Percentiles rank a stretch among this genome's conserved stretches.
Conservation (phyloP, 2,329 filamentous ascomycete species). For the Fusarium nematophilum region DNA sequence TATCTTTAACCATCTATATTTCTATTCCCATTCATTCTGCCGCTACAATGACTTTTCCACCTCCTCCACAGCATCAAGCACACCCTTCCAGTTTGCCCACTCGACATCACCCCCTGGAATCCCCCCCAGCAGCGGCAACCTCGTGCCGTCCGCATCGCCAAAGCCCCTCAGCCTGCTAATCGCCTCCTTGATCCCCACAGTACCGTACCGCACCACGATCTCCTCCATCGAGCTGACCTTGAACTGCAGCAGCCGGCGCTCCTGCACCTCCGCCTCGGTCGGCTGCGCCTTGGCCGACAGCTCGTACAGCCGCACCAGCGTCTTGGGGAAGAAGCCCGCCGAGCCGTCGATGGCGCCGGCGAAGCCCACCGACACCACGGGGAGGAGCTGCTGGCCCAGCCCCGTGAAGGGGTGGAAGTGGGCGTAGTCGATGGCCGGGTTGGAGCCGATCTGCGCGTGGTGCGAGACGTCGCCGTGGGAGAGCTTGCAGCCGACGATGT, state of each 20-base stretch:
- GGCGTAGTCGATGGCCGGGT: conserved; percentile 67
- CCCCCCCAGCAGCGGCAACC: conserved; percentile 68
- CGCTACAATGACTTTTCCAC: conserved; percentile 50
- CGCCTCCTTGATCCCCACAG: conserved; percentile 74
- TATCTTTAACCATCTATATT: too few relatives aligned
- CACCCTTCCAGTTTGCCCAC: conserved; percentile 65
- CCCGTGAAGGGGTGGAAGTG: conserved; percentile 73
- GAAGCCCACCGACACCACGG: conserved; percentile 67
- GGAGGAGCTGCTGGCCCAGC: conserved; percentile 73
- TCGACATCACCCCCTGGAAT: conserved; percentile 67
- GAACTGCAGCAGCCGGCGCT: conserved; percentile 68
- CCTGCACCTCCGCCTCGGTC: conserved; percentile 56
- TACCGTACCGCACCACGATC: conserved; percentile 68
- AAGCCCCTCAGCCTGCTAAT: conserved; percentile 68
- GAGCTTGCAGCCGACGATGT: conserved; percentile 77
- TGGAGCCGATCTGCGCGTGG: conserved; percentile 69
- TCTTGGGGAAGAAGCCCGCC: conserved; percentile 72
- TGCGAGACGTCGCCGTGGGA: conserved; percentile 75
- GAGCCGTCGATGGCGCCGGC: conserved; percentile 72
- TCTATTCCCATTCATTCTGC: neutral
- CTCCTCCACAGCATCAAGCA: conserved; percentile 56
- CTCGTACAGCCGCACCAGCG: conserved; percentile 68
- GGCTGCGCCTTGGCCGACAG: conserved; percentile 49
- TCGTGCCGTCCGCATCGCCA: conserved; percentile 68
- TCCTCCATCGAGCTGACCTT: conserved; percentile 71